These are phyloP conservation scores for Ceratobasidium sp. DNA, from an alignment of 1,284 basidiomycete species.

Conservation along the genomic window DNA sequence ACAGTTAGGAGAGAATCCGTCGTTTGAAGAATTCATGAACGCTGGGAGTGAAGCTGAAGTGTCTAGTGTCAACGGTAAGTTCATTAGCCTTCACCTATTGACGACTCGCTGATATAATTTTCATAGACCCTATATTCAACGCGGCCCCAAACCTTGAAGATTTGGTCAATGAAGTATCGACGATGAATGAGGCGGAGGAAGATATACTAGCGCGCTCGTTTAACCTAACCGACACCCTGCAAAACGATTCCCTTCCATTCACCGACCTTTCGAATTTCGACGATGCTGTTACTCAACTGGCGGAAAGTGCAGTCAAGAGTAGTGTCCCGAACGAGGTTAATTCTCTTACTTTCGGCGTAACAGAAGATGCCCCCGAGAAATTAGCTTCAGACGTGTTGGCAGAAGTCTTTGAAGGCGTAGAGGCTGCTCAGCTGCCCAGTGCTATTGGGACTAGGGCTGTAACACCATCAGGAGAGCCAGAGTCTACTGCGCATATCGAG, in stretches of 20 bases:
- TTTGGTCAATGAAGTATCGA: not conserved
- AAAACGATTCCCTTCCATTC: not conserved
- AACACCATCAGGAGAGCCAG: conserved; percentile 3
- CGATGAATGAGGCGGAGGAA: conserved; percentile 20
- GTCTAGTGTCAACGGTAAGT: not conserved
- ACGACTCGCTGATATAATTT: not conserved
- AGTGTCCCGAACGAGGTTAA: not conserved
- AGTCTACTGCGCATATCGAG: conserved; percentile 5
- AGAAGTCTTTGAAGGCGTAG: conserved; percentile 27
- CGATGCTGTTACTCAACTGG: not conserved
- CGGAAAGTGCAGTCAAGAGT: not conserved
- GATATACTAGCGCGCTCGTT: conserved; percentile 31
- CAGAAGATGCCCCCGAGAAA: conserved; percentile 1
- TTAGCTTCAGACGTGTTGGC: conserved; percentile 31
- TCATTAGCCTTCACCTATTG: not conserved
- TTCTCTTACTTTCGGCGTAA: not conserved
- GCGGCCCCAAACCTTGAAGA: not conserved
- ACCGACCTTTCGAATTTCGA: not conserved
- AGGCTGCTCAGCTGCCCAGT: not conserved
- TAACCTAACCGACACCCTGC: conserved; percentile 8
- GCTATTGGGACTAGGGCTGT: not conserved
- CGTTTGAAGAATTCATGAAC: conserved; percentile 1
- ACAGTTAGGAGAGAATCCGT: not conserved
- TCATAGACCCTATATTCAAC: not conserved
- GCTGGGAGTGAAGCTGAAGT: not conserved